phyloP scores from a whole-genome alignment of 73 alveolate species.

The Tetrahymena thermophila region DNA sequence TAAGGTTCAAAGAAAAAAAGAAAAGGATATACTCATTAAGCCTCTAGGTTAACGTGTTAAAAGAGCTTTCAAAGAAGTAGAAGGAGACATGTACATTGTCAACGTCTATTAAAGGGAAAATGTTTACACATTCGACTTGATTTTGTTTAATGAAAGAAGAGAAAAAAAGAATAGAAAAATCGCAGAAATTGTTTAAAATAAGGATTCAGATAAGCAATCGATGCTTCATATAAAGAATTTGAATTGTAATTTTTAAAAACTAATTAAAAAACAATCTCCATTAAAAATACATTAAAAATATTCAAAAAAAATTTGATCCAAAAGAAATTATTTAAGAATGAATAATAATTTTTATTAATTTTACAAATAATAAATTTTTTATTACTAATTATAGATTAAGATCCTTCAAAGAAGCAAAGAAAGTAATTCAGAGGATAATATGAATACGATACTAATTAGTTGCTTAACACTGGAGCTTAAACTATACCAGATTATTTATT shows the following conservation, averaged over 20 bases:
- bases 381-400: no score
- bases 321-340: no score
- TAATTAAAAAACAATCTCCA: no score
- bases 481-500: neutral
- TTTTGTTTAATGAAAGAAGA: neutral
- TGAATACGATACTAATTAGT: neutral
- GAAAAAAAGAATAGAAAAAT: neutral
- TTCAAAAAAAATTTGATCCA: no score
- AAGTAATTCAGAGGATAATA: neutral
- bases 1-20: neutral
- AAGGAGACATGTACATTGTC: neutral
- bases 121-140: neutral
- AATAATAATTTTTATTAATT: no score
- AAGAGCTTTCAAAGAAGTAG: neutral
- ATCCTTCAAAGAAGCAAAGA: neutral
- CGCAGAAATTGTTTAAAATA: neutral
- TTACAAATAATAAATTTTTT: no score
- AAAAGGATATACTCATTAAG: neutral
- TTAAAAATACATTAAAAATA: no score
- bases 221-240: no score
- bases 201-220: no score
- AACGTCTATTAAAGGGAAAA: neutral
- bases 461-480: neutral
- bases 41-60: neutral
- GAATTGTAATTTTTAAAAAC: no score